Conservation (phyloP, 495 filamentous ascomycete species). For the Gamarada debralockiae region DNA sequence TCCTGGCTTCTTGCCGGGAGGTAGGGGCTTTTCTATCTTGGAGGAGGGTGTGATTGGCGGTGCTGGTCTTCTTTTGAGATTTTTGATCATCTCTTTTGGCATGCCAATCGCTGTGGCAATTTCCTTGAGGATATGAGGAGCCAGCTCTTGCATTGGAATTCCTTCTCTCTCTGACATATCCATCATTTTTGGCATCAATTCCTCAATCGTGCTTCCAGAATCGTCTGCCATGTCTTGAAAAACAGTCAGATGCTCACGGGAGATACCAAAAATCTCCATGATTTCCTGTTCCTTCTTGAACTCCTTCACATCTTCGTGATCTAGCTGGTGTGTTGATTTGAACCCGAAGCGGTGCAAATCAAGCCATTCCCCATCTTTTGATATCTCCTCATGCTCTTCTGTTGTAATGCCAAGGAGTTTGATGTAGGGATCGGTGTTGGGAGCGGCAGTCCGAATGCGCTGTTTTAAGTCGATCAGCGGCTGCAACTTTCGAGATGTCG, state of each 20-base stretch:
- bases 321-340: neutral
- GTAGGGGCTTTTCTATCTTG: no score
- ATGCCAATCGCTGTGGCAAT: no score
- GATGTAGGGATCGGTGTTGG: neutral
- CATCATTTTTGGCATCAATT: conserved; percentile 1
- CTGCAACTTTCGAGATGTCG: neutral
- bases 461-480: neutral
- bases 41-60: no score
- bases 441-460: neutral
- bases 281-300: conserved; percentile 1
- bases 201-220: neutral
- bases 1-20: no score
- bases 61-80: no score
- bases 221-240: neutral
- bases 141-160: neutral
- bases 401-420: neutral
- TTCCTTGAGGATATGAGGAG: no score
- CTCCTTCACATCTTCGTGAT: neutral
- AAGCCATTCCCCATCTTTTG: neutral
- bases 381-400: conserved; percentile 1
- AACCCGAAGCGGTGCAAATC: neutral
- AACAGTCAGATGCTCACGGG: neutral
- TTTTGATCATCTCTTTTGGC: no score
- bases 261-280: neutral
- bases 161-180: neutral